These are phyloP conservation scores for Parvularia atlantis DNA, from an alignment of 78 protist species.

Conservation along the genomic window DNA sequence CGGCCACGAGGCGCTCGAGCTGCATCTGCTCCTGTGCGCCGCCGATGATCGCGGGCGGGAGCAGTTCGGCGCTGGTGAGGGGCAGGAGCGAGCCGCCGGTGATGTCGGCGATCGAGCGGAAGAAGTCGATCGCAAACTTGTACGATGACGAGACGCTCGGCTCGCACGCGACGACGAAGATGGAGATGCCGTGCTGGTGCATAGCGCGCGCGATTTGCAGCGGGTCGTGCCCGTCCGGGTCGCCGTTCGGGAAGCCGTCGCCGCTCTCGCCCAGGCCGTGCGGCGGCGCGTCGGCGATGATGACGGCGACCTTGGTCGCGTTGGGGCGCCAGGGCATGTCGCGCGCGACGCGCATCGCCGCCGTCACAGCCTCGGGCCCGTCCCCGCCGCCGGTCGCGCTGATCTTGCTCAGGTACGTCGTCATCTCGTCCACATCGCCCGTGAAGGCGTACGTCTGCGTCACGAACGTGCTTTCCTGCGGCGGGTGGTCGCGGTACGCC, in stretches of 20 bases:
- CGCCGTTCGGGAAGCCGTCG: constrained; percentile 21
- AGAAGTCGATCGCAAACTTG: neutral
- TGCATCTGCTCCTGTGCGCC: neutral
- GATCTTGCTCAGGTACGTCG: neutral
- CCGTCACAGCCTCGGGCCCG: constrained; percentile 22
- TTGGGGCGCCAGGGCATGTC: neutral
- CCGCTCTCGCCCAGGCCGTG: constrained; percentile 17
- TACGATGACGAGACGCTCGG: neutral
- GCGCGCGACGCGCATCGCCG: neutral
- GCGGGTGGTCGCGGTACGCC: constrained; percentile 26
- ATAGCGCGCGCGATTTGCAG: neutral
- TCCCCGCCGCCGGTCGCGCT: constrained; percentile 18
- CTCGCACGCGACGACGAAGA: neutral
- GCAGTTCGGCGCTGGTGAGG: neutral
- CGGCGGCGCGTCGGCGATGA: constrained; percentile 19
- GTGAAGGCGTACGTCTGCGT: neutral
- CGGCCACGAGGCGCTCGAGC: neutral
- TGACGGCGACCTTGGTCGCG: constrained; percentile 2
- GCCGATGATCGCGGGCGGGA: neutral
- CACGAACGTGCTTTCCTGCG: constrained; percentile 9
- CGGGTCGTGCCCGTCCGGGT: constrained; percentile 9
- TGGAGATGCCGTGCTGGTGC: neutral
- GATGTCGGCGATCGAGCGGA: neutral
- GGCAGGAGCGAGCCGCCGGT: neutral
- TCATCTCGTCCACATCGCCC: neutral